These are phyloP conservation scores for Alnus rubra DNA, from an alignment of 306 rosid species.

Conservation along the genomic window DNA sequence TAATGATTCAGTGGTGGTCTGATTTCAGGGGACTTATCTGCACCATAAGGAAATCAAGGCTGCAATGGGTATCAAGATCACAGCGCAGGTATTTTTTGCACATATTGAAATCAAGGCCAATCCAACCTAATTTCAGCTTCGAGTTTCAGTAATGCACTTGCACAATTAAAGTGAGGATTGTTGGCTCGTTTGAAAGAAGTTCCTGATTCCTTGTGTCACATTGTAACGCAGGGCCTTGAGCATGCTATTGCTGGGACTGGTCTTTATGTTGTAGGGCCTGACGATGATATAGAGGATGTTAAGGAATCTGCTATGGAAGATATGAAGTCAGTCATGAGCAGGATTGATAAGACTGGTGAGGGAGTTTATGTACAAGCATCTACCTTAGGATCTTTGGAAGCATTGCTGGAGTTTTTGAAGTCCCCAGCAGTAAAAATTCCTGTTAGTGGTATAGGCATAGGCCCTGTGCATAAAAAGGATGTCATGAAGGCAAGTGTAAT, in stretches of 20 bases:
- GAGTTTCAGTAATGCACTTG: not conserved
- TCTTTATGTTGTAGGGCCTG: slow-evolving; percentile 81
- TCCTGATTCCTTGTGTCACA: slow-evolving; percentile 11
- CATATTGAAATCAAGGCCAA: slow-evolving; percentile 21
- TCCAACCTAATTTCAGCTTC: not conserved
- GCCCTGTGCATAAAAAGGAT: slow-evolving; percentile 96
- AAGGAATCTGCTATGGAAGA: slow-evolving; percentile 83
- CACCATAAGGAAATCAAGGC: slow-evolving; percentile 98
- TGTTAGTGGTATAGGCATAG: slow-evolving; percentile 90
- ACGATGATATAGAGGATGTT: slow-evolving; percentile 76
- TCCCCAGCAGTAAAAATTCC: slow-evolving; percentile 88
- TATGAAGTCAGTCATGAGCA: slow-evolving; percentile 74
- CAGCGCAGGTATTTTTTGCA: slow-evolving; percentile 75
- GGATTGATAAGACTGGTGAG: slow-evolving; percentile 90
- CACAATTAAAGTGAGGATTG: not conserved
- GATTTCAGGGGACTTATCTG: slow-evolving; percentile 81
- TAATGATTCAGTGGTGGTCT: slow-evolving; percentile 22
- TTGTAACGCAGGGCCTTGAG: slow-evolving; percentile 75
- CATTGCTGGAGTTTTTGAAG: slow-evolving; percentile 88
- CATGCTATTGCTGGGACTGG: slow-evolving; percentile 95
- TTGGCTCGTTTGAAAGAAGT: not conserved
- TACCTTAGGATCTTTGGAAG: slow-evolving; percentile 95
- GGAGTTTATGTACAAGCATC: slow-evolving; percentile 99
- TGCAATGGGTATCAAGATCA: slow-evolving; percentile 94
- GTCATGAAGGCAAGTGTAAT: slow-evolving; percentile 96